Base-by-base conservation (phyloP, 148 eudicot species). In the Amaranthus hypochondriacus region DNA sequence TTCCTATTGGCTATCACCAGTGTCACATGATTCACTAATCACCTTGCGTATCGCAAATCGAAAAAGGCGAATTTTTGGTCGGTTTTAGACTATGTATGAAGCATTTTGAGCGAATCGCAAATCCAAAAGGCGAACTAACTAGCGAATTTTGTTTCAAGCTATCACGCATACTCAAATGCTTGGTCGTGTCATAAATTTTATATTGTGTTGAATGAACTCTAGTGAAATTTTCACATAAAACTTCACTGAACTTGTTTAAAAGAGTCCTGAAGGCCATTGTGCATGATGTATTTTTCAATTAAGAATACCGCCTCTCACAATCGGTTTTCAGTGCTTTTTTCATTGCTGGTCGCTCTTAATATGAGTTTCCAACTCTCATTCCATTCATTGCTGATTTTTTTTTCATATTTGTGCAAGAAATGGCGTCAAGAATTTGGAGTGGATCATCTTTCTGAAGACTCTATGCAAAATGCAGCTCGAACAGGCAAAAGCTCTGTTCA, bases 401-500 rank as follows among this genome's bases (percentile, higher is more conserved):
- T 80, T 67, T 78, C 65, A 47, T 75, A 42, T 70, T 75, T 73
- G 21, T 81, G 73, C 55, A 55, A 94, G 98, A 88, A 79, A 80
- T 95, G 99, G 99, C 96, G 89, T 55, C 87, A 81, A 77, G 96
- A 89, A 54, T 95, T 92, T 77, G 84, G 96, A 73, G 99, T 92
- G 59, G 86, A 93, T 66, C 73, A 86, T 47, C 83, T 95, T 64
- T 75, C 99, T 7, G 96, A 95, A 79, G 94, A 90, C 61, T 89
- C 88, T 0, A 87, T 95, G 75, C 81, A 75, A 79, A 73, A 46
- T 72, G 84, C 72, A 74, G 92, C 91, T 64, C 80, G 84, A 81
- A 87, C 90, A 51, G 97, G 99, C 69, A 95, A 92, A 85, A 80
- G 92, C 70, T 90, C 66, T 73, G 75, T 95, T 75, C 99, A 89